Conservation (phyloP, 2,329 filamentous ascomycete species). For the Colletotrichum liaoningense region DNA sequence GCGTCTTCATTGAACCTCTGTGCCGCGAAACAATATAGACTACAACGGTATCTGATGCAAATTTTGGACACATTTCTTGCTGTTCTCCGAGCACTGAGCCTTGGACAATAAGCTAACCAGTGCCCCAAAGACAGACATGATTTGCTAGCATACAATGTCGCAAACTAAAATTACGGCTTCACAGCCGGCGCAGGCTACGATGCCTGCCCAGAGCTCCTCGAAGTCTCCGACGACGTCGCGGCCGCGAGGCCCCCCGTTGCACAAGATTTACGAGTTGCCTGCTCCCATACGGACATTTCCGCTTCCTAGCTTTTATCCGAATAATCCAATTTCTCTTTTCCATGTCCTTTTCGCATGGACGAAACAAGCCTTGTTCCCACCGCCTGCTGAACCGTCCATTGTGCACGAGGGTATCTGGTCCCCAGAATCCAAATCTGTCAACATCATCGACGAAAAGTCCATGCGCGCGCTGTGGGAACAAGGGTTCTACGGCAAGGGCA, state of each 20-base stretch:
- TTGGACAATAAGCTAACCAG: conserved; percentile 34
- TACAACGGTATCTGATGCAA: conserved; percentile 96
- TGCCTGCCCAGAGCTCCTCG: conserved; percentile 36
- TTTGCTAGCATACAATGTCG: conserved; percentile 54
- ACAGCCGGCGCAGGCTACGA: conserved; percentile 18
- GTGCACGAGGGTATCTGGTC: conserved; percentile 84
- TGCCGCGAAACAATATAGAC: conserved; percentile 80
- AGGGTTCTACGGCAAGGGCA: conserved; percentile 97
- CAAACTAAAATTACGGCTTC: conserved; percentile 44
- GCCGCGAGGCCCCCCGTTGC: conserved; percentile 59
- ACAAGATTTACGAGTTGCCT: conserved; percentile 84
- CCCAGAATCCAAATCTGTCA: conserved; percentile 82
- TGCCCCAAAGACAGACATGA: conserved; percentile 60
- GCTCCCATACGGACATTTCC: conserved; percentile 85
- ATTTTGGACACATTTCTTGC: conserved; percentile 36
- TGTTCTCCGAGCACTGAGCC: not conserved
- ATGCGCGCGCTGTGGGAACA: conserved; percentile 92
- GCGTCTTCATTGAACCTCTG: conserved; percentile 68
- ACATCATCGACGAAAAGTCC: conserved; percentile 81
- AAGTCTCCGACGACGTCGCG: conserved; percentile 38
- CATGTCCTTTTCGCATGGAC: conserved; percentile 84
- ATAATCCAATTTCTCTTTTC: conserved; percentile 89
- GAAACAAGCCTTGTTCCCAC: conserved; percentile 76
- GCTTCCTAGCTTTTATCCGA: conserved; percentile 88
- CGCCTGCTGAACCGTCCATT: conserved; percentile 71